Percentiles rank a stretch among this genome's conserved stretches.
Conservation (phyloP, 148 eudicot species). For the Hydrangea macrophylla region DNA sequence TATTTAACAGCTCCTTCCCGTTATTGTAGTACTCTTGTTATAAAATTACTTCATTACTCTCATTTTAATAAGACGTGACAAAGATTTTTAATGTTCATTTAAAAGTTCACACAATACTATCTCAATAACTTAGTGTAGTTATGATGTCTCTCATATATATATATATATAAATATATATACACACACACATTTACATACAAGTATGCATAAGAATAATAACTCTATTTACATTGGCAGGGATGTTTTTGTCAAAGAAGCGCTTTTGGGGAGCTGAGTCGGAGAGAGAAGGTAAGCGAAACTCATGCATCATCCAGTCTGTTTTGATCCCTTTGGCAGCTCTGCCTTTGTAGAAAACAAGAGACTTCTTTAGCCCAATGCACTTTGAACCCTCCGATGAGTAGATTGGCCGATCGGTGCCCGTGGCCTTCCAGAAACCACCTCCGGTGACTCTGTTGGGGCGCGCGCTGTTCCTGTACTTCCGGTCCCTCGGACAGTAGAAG, state of each 20-base stretch:
- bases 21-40: too few relatives aligned
- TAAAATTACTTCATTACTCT: too few relatives aligned
- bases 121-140: too few relatives aligned
- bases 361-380: conserved; percentile 91
- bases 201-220: too few relatives aligned
- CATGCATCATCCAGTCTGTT: conserved; percentile 99
- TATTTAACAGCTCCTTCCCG: too few relatives aligned
- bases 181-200: too few relatives aligned
- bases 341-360: conserved; percentile 93
- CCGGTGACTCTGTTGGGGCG: conserved; percentile 86
- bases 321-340: conserved; percentile 86
- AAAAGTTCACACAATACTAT: too few relatives aligned
- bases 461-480: conserved; percentile 82
- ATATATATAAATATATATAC: too few relatives aligned
- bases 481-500: conserved; percentile 81
- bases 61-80: too few relatives aligned
- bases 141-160: too few relatives aligned
- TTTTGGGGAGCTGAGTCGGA: conserved; percentile 36
- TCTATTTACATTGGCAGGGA: conserved; percentile 44
- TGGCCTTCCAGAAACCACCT: conserved; percentile 97
- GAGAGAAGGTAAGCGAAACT: conserved; percentile 83
- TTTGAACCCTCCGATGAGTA: conserved; percentile 64
- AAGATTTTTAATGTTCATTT: too few relatives aligned
- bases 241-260: conserved; percentile 40
- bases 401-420: conserved; percentile 84